Conservation (phyloP, 768 basidiomycete species). For the Rhizopogon salebrosus region DNA sequence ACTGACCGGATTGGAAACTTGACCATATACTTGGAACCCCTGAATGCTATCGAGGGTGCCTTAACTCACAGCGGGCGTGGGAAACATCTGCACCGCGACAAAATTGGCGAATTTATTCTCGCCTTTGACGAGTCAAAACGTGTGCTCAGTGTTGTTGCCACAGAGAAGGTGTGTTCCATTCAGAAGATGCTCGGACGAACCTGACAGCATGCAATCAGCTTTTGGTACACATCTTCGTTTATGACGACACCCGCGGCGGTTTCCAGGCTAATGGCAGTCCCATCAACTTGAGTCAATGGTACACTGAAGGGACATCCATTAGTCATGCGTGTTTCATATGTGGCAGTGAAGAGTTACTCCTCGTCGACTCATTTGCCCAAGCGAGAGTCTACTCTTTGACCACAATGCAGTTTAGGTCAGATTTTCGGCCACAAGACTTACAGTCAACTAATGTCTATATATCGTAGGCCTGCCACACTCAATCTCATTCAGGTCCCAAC, state of each 20-base stretch:
- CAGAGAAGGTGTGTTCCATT: conserved; percentile 30
- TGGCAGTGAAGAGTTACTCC: conserved; percentile 47
- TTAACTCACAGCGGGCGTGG: conserved; percentile 18
- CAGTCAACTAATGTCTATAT: neutral
- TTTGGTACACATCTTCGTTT: conserved; percentile 39
- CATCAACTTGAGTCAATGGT: conserved; percentile 41
- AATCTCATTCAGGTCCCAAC: conserved; percentile 30
- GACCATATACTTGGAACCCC: conserved; percentile 34
- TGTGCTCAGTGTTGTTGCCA: conserved; percentile 40
- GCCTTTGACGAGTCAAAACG: conserved; percentile 50
- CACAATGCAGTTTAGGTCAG: conserved; percentile 49
- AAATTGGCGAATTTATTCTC: conserved; percentile 42
- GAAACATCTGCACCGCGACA: conserved; percentile 37
- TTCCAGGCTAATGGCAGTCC: conserved; percentile 38
- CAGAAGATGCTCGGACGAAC: neutral
- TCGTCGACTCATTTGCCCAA: conserved; percentile 39
- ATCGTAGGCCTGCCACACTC: conserved; percentile 39
- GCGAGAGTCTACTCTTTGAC: conserved; percentile 51
- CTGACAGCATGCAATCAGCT: conserved; percentile 18
- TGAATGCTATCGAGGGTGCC: conserved; percentile 26
- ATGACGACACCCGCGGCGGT: conserved; percentile 38
- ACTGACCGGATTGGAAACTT: conserved; percentile 30
- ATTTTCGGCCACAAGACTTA: neutral
- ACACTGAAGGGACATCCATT: conserved; percentile 25
- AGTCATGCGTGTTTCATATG: conserved; percentile 37